phyloP scores from a whole-genome alignment of 202 grass and related monocot species.

The Cymbopogon flexuosus region DNA sequence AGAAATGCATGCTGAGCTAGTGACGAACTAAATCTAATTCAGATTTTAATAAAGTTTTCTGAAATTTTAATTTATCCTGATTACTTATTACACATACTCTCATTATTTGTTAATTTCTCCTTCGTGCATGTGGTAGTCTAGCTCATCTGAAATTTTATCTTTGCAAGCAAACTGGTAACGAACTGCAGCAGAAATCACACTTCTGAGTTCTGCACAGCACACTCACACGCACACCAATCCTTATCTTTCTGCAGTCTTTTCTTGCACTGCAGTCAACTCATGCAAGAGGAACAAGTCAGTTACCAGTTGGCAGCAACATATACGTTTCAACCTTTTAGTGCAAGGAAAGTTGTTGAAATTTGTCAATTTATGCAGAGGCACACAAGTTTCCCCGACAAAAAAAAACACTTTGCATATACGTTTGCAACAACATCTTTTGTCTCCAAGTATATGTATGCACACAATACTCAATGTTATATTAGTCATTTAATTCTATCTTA shows the following conservation, averaged over 20 bases:
- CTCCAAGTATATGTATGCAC: background rate
- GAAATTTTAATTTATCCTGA: background rate
- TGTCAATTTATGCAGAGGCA: slow-evolving; percentile 33
- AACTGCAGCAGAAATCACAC: background rate
- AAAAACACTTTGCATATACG: slow-evolving; percentile 25
- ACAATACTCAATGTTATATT: no score
- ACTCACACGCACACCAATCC: background rate
- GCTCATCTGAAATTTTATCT: background rate
- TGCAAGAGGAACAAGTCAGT: slow-evolving; percentile 28
- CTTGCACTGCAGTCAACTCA: slow-evolving; percentile 34
- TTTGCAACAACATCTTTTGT: slow-evolving; percentile 22
- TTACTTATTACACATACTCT: background rate
- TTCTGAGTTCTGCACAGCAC: background rate
- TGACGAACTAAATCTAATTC: slow-evolving; percentile 18
- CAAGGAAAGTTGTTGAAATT: slow-evolving; percentile 20
- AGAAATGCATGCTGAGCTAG: slow-evolving; percentile 42
- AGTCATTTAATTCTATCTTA: no score
- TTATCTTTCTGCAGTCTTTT: slow-evolving; percentile 34
- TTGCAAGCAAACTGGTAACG: background rate
- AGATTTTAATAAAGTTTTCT: slow-evolving; percentile 20
- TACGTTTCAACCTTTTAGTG: slow-evolving; percentile 41
- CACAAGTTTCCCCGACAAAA: slow-evolving; percentile 47
- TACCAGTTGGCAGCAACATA: slow-evolving; percentile 9
- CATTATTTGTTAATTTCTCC: background rate
- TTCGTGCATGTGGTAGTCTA: background rate